Percentiles rank a stretch among this genome's conserved stretches.
These are phyloP conservation scores for Spathaspora gorwiae DNA, from an alignment of 805 yeast genomes.

Conservation along the genomic window DNA sequence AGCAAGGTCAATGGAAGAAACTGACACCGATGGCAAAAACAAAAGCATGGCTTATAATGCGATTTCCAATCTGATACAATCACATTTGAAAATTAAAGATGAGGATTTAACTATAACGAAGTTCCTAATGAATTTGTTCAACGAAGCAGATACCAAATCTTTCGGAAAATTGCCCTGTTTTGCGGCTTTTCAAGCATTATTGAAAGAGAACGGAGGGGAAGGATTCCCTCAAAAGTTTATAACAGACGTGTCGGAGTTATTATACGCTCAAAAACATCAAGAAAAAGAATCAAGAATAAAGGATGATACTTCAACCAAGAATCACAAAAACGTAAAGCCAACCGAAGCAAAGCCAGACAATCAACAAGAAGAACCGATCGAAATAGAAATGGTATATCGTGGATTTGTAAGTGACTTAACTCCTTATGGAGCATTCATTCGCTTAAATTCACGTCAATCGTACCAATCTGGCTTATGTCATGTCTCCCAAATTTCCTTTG, in stretches of 20 bases:
- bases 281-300: not conserved
- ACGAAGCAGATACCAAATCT: conserved; percentile 7
- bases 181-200: conserved; percentile 7
- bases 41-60: not conserved
- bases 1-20: too few species aligned
- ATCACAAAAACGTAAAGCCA: not conserved
- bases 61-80: conserved; percentile 6
- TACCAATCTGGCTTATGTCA: conserved; percentile 67
- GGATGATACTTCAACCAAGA: not conserved
- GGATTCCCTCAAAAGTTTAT: conserved; percentile 34
- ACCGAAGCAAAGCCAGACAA: not conserved
- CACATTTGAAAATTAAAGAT: conserved; percentile 17
- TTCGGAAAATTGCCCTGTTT: not conserved
- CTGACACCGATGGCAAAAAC: not conserved
- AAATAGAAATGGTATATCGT: conserved; percentile 45
- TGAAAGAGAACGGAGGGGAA: conserved; percentile 37
- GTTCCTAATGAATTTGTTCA: conserved; percentile 23
- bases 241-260: conserved; percentile 14
- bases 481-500: conserved; percentile 57
- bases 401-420: conserved; percentile 62
- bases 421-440: conserved; percentile 75
- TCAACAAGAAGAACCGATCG: conserved; percentile 15
- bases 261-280: not conserved
- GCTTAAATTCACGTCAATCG: conserved; percentile 30
- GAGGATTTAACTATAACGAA: conserved; percentile 22